Evolutionary conservation across 2,329 filamentous ascomycete genomes (phyloP).

Genomic region (Paecilomyces dactylethromorphus): DNA sequence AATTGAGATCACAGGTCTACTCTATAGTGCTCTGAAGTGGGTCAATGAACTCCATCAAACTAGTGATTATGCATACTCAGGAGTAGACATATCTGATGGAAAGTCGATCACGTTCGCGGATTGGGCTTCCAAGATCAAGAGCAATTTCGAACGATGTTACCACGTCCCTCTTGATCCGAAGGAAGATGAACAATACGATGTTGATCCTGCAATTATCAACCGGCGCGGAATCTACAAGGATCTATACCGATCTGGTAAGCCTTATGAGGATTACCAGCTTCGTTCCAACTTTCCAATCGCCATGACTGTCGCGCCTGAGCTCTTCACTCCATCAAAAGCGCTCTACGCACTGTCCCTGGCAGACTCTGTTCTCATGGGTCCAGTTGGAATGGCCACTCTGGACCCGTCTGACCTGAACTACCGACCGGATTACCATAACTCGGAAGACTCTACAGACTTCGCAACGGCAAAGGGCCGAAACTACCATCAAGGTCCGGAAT

Average conservation of each 20-base stretch:
- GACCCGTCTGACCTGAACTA: conserved; percentile 92
- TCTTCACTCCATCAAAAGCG: conserved; percentile 75
- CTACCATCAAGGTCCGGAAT: conserved; percentile 97
- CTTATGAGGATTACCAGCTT: conserved; percentile 96
- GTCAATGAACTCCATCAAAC: conserved; percentile 59
- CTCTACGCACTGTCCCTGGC: conserved; percentile 72
- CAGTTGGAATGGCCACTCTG: conserved; percentile 90
- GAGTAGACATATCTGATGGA: conserved; percentile 62
- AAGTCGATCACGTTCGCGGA: conserved; percentile 61
- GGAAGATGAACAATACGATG: conserved; percentile 70
- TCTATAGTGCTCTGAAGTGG: conserved; percentile 87
- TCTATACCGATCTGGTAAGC: conserved; percentile 85
- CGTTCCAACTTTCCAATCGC: conserved; percentile 91
- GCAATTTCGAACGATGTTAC: conserved; percentile 88
- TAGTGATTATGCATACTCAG: conserved; percentile 65
- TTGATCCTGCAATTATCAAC: conserved; percentile 74
- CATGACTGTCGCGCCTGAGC: conserved; percentile 85
- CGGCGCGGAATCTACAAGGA: conserved; percentile 98
- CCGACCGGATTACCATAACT: conserved; percentile 88
- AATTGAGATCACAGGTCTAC: conserved; percentile 86
- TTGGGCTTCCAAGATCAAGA: conserved; percentile 75
- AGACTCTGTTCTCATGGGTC: conserved; percentile 73
- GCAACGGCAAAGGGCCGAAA: conserved; percentile 89
- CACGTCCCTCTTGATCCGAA: conserved; percentile 66
- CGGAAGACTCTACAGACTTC: conserved; percentile 86